Evolutionary conservation across 2,329 filamentous ascomycete species (phyloP).

Genomic region (Paecilomyces sp.): DNA sequence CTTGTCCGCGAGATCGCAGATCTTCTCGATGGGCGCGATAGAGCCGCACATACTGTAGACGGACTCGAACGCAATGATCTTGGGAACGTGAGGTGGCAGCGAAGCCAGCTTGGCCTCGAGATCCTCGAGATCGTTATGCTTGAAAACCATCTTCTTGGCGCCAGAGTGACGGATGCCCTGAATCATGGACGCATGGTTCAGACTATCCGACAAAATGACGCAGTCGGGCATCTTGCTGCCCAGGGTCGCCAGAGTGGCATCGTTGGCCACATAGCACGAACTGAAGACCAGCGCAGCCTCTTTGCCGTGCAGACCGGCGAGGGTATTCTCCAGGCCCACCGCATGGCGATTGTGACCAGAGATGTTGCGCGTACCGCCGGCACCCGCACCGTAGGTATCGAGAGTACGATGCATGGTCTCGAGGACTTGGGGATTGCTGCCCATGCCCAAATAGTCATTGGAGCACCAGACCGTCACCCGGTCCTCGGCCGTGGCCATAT

Average conservation of each 20-base stretch:
- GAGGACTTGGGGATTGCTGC: conserved; percentile 78
- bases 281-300: conserved; percentile 91
- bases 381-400: conserved; percentile 89
- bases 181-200: conserved; percentile 99
- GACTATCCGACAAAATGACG: conserved; percentile 92
- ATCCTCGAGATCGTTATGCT: conserved; percentile 93
- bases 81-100: conserved; percentile 75
- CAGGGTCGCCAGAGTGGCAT: conserved; percentile 92
- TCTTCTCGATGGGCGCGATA: conserved; percentile 89
- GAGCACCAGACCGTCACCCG: conserved; percentile 97
- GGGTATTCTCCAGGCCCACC: conserved; percentile 69
- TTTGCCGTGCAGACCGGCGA: conserved; percentile 86
- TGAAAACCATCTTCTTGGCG: conserved; percentile 96
- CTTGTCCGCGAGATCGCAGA: conserved; percentile 93
- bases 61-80: conserved; percentile 98
- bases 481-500: conserved; percentile 76
- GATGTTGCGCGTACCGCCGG: conserved; percentile 93
- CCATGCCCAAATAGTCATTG: conserved; percentile 98
- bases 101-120: conserved; percentile 88
- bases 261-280: conserved; percentile 97
- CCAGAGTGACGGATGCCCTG: conserved; percentile 97
- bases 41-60: conserved; percentile 99
- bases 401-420: conserved; percentile 90
- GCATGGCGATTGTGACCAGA: conserved; percentile 97
- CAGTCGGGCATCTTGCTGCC: conserved; percentile 94